Base-by-base conservation (phyloP, 169 alveolate genomes). In the Theileria orientalis region DNA sequence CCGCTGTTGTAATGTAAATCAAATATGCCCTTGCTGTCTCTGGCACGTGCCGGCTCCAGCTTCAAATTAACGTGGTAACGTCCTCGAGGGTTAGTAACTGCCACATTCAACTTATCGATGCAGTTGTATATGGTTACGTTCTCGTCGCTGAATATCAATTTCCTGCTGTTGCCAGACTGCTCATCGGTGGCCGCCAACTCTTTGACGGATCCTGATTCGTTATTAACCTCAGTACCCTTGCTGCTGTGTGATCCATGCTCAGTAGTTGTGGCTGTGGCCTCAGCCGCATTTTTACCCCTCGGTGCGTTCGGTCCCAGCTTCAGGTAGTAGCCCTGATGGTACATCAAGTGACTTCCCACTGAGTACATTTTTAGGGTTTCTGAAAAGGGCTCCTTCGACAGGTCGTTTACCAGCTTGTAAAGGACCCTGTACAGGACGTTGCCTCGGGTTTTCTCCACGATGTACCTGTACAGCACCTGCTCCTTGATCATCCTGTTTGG, bases 291-390 rank as follows among this genome's bases (percentile, higher is more conserved):
- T n/a, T n/a, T n/a, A n/a, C n/a, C n/a, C n/a, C n/a, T 37, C 0
- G 32, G 60, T 54, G 25, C 13, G 54, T 63, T 42, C 5, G 56
- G 23, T 13, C 23, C 9, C 13, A 52, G 19, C 51, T 74, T 74
- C 30, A 63, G 56, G 23, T 37, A 14, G 60, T 63, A 62, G 0
- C 83, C 83, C 60, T 74, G 83, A 68, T 74, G 83, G 42, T 30
- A 29, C 5, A 74, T 46, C 23, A 16, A 62, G 70, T 33, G 69
- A 16, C 44, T 56, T 41, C 69, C 68, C 35, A 74, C 37, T 2
- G 29, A 49, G 54, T 63, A 63, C 57, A 46, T 33, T 69, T 74
- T 74, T 2, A 47, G 44, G 44, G 9, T 30, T 1, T 46, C 60
- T n/a, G 83, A 30, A 49, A 62, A 33, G 19, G 83, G 83, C 13